Conservation (phyloP, 2,329 filamentous ascomycete genomes). For the Talaromyces sp. region DNA sequence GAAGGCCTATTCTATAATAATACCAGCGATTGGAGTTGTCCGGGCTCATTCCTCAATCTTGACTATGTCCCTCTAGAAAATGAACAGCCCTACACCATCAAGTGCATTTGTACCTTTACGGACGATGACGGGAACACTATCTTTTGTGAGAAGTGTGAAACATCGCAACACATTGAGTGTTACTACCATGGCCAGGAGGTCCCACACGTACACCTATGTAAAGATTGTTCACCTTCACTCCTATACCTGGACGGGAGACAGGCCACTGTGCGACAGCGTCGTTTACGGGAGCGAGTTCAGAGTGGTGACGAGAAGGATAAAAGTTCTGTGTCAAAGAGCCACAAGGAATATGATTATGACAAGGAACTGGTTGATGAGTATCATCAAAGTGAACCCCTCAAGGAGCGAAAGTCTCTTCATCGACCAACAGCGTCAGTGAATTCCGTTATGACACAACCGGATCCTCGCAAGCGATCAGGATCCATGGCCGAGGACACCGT, state of each 20-base stretch:
- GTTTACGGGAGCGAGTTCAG: slow-evolving; percentile 57
- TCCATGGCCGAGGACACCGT: slow-evolving; percentile 39
- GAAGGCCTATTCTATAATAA: too few species aligned
- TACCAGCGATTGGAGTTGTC: too few species aligned
- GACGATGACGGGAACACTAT: slow-evolving; percentile 98
- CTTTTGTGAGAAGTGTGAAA: slow-evolving; percentile 91
- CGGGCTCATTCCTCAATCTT: too few species aligned
- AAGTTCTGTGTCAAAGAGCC: slow-evolving; percentile 71
- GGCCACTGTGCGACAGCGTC: slow-evolving; percentile 68
- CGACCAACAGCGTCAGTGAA: slow-evolving; percentile 72
- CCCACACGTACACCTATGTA: slow-evolving; percentile 78
- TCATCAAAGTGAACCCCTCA: slow-evolving; percentile 58
- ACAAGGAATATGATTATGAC: slow-evolving; percentile 78
- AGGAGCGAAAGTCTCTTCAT: slow-evolving; percentile 77
- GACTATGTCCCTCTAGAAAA: slow-evolving; percentile 42
- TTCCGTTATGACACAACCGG: slow-evolving; percentile 63
- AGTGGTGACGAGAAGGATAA: slow-evolving; percentile 68
- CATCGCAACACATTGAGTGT: slow-evolving; percentile 97
- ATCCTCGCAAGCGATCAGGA: slow-evolving; percentile 58
- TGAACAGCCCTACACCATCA: slow-evolving; percentile 73
- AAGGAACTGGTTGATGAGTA: slow-evolving; percentile 66
- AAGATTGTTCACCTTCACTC: slow-evolving; percentile 83
- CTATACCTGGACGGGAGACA: slow-evolving; percentile 68
- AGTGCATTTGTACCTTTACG: slow-evolving; percentile 90
- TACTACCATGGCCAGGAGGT: slow-evolving; percentile 80